Evolutionary conservation across 441 rosid species (phyloP).

Genomic region (Pelargonium australe): DNA sequence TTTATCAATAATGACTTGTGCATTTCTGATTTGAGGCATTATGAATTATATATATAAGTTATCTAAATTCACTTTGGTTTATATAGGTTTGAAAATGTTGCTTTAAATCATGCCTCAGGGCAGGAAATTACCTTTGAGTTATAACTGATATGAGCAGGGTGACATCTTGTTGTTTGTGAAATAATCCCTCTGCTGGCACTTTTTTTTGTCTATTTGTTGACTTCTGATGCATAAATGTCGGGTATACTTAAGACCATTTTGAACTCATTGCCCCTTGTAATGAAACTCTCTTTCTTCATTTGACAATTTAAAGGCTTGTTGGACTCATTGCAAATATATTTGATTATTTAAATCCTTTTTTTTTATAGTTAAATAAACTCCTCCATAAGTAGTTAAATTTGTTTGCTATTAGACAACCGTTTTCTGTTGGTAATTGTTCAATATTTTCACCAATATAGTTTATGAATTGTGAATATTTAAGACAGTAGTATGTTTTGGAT

Average conservation of each 20-base stretch:
- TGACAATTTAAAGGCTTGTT: neutral
- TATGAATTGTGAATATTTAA: too few species aligned
- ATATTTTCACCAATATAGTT: too few species aligned
- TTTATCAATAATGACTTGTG: neutral
- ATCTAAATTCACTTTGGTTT: neutral
- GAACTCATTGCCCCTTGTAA: neutral
- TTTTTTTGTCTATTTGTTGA: neutral
- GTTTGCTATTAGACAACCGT: neutral
- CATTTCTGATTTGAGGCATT: neutral
- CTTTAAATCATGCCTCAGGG: neutral
- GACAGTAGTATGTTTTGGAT: neutral
- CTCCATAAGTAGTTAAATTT: neutral
- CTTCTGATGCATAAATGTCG: neutral
- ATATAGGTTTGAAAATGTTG: neutral
- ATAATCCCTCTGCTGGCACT: neutral
- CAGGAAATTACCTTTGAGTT: neutral
- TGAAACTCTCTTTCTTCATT: neutral
- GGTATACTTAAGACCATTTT: neutral
- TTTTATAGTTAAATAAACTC: neutral
- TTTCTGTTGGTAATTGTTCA: neutral
- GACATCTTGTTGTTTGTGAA: neutral
- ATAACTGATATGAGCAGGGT: neutral
- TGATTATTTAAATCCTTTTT: neutral
- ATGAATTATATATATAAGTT: neutral
- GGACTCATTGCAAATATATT: neutral